Evolutionary conservation across 2,329 filamentous ascomycete species (phyloP), one percentile per base, ranked within the genome.

Genomic region (Ophiocordyceps camponoti-leonardi): DNA sequence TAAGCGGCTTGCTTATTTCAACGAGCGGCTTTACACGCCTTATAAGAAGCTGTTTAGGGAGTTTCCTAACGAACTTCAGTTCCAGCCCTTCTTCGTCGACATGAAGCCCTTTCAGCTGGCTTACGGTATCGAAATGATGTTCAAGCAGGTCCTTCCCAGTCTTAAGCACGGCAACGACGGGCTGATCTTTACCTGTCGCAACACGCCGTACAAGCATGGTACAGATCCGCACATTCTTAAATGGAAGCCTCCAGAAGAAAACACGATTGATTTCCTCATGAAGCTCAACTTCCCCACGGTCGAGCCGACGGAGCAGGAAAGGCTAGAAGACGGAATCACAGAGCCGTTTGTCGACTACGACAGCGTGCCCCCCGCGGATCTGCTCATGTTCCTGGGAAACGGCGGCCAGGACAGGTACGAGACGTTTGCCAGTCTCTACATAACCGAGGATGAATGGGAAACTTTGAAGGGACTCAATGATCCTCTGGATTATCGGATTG

Each of bases 231-330:
- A 94, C 60, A 98, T 95, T 50, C 69, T 98, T 37, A 98, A 98
- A 63, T 98, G 92, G 92, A 98, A 98, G 65, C 87, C 90, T 0
- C 86, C 86, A 4, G 73, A 85, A 52, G 92, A 98, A 61, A 98
- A 98, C 66, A 94, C 87, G 0, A 79, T 98, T 53, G 92, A 98
- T 61, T 95, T 94, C 61, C 76, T 83, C 40, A 72, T 96, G 54
- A 76, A 75, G 44, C 72, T 98, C 41, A 70, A 74, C 13, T 96
- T 95, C 56, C 83, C 83, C 0, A 58, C 69, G 0, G 68, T 82
- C n/a, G 73, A 84, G 48, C 81, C 82, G 1, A 75, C 81, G 55
- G 73, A 76, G 14, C 64, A 69, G 16, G 83, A 92, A 53, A 74
- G 76, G 26, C 26, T 6, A 42, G 75, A 77, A 31, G 81, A 84